phyloP scores from a whole-genome alignment of 202 grass and related monocot genomes.

The Digitaria exilis region DNA sequence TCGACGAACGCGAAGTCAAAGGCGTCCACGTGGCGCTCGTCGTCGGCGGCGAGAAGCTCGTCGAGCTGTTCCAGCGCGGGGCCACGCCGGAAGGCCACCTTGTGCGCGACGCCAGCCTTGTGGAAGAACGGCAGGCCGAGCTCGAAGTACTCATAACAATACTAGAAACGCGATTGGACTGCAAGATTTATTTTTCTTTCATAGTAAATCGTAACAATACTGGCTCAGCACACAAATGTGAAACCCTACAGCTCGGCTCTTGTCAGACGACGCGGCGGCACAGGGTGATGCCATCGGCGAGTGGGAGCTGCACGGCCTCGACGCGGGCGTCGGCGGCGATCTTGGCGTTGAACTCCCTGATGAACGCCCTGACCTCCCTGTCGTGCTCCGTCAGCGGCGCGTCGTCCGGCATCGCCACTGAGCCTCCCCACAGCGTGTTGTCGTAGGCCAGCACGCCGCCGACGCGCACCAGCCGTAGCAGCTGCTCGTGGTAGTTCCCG shows the following conservation, averaged over 20 bases:
- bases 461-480: constrained; percentile 44
- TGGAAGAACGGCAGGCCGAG: constrained; percentile 39
- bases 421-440: constrained; percentile 57
- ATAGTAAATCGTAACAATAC: no score
- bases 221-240: not conserved
- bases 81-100: constrained; percentile 50
- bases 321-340: constrained; percentile 53
- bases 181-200: no score
- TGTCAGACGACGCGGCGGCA: constrained; percentile 62
- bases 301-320: constrained; percentile 59
- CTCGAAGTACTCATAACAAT: constrained; percentile 24
- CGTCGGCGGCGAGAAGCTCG: not conserved
- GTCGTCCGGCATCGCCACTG: constrained; percentile 36
- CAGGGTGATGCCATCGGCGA: constrained; percentile 67
- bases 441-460: constrained; percentile 59
- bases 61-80: constrained; percentile 17
- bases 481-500: constrained; percentile 46
- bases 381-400: constrained; percentile 27
- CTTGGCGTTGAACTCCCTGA: constrained; percentile 52
- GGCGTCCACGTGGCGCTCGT: not conserved
- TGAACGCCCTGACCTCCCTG: not conserved
- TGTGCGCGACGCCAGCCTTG: constrained; percentile 46
- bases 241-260: no score
- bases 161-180: no score
- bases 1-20: constrained; percentile 57